Evolutionary conservation across 2,329 filamentous ascomycete genomes (phyloP), one percentile per base, ranked within the genome.

Genomic region (Penicillium sp.): DNA sequence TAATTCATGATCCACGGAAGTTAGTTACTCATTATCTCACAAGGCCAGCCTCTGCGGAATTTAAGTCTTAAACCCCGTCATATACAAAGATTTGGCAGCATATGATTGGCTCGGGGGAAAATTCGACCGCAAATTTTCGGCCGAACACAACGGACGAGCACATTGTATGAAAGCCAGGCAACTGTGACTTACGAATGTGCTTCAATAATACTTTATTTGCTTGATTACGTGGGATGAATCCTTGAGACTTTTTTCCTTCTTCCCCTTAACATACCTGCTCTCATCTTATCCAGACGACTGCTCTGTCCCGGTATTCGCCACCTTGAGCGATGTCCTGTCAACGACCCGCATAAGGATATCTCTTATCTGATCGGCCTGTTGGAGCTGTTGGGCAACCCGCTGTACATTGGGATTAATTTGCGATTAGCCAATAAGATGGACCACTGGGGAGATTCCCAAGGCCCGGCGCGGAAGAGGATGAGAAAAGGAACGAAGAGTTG

Each of bases 401-500:
- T 32, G 18, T 22, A 3, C 18, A 14, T 34, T 51, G 10, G 13
- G 3, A 1, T 27, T 14, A 18, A 18, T 34, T 48, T 8, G 9
- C n/a, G 32, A 9, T 18, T 18, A 6, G n/a, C 3, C 3, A 1
- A 24, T 40, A 55, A 18, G 36, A 65, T 68, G 64, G 57, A 57
- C 27, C 45, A 53, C 24, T 66, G 50, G 64, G 57, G 44, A 54
- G 60, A 73, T 44, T 48, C 50, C 9, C 64, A 71, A 43, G 72
- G 63, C 1, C 73, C 69, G 3, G 64, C 72, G n/a, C 68, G 68
- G 32, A 76, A 76, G 62, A 75, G 68, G 56, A 75, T 77, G 72
- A 64, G 74, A 42, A 77, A 76, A 42, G 74, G 74, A 18, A 77
- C 74, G 21, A 75, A 71, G 55, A 76, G 73, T 55, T 77, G 74